Base-by-base conservation (phyloP, 2,329 filamentous ascomycete genomes). In the Pseudocercospora ulei region DNA sequence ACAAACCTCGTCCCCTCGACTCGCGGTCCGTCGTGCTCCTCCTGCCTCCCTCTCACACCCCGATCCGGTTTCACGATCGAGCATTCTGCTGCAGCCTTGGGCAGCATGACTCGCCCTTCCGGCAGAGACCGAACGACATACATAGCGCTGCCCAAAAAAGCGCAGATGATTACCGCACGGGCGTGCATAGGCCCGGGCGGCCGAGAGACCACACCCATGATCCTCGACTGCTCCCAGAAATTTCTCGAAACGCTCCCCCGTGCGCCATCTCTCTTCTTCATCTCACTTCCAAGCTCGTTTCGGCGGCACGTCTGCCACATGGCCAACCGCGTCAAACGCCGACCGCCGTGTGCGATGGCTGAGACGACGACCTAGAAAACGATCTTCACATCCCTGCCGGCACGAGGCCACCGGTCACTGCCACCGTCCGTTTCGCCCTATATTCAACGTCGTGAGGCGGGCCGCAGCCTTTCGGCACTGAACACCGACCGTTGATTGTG, bases 141-240 rank as follows among this genome's bases (percentile, higher is more conserved):
- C 24, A 26, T 28, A 39, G 36, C 43, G 39, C 30, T 46, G 44
- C 44, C 47, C 44, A 42, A 47, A 30, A 35, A 20, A 35, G 24
- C 35, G 44, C 44, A 41, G 41, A 49, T 49, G 44, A 49, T 45
- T 47, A 30, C 41, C 45, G 44, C 47, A 46, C 47, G 47, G 44
- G 47, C 47, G 38, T 25, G 35, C n/a, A n/a, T n/a, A n/a, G n/a
- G 27, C 28, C 22, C 18, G 33, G 29, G 41, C 38, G 23, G 31
- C 27, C 31, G 24, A 9, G 17, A 17, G 26, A 12, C 18, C 34
- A 46, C 29, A 48, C 29, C 44, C 47, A 40, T 46, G 47, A 46
- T 43, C 39, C 47, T 43, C 34, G 34, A 43, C 14, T 26, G 23
- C 39, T 30, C 47, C 42, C 43, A 40, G 44, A 47, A 42, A 44